phyloP scores from a whole-genome alignment of 2,329 filamentous ascomycete genomes.

The Aspergillus pseudotamarii region DNA sequence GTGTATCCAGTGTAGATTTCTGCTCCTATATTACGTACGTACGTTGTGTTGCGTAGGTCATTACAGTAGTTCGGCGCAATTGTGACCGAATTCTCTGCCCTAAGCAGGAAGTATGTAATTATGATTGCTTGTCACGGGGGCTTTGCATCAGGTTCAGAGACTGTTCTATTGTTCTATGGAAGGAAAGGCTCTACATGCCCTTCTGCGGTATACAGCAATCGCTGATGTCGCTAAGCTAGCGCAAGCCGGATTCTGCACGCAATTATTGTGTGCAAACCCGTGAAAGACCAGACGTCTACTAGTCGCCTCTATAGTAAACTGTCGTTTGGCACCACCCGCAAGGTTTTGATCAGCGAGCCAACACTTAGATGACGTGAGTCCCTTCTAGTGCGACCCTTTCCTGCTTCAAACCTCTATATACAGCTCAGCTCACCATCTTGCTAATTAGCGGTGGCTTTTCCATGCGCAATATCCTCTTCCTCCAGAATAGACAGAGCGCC shows the following conservation, averaged over 20 bases:
- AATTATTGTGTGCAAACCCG: no score
- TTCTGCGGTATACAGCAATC: neutral
- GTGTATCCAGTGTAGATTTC: constrained; percentile 17
- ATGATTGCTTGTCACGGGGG: neutral
- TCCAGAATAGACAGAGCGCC: constrained; percentile 26
- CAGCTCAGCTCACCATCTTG: neutral
- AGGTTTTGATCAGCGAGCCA: neutral
- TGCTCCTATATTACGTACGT: neutral
- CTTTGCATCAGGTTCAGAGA: neutral
- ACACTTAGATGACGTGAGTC: neutral
- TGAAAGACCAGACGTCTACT: no score
- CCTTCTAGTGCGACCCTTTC: neutral
- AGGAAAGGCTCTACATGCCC: no score
- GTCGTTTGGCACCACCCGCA: no score
- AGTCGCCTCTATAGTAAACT: no score
- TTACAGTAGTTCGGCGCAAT: neutral
- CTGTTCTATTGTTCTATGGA: no score
- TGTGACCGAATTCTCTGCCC: neutral
- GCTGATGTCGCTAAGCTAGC: no score
- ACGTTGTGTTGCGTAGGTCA: neutral
- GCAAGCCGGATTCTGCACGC: no score
- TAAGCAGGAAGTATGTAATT: neutral
- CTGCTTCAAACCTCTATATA: neutral
- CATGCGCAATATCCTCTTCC: neutral
- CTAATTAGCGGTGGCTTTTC: neutral